A percentile compares a stretch with the other conserved stretches of the same genome.
These are phyloP conservation scores for Acanthamoeba royreba DNA, from an alignment of 208 protist genomes.

Conservation along the genomic window DNA sequence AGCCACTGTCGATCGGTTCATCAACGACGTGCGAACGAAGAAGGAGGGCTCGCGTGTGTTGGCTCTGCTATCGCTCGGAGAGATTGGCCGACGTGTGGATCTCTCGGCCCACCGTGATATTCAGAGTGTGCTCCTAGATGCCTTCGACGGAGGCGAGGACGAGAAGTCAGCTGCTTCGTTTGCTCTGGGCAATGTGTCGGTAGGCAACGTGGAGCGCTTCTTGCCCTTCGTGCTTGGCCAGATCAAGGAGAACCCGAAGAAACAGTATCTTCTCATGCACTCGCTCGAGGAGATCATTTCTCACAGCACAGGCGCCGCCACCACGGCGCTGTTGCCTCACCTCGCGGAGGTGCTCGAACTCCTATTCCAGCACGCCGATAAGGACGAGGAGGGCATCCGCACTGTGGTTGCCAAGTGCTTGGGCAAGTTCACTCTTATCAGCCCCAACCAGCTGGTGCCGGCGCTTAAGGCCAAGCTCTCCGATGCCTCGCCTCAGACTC, in stretches of 20 bases:
- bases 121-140: slow-evolving; percentile 50
- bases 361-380: slow-evolving; percentile 41
- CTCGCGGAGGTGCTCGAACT: slow-evolving; percentile 47
- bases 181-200: slow-evolving; percentile 75
- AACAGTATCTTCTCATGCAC: slow-evolving; percentile 83
- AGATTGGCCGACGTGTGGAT: slow-evolving; percentile 78
- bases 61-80: slow-evolving; percentile 76
- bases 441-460: slow-evolving; percentile 68
- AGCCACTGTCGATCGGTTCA: slow-evolving; percentile 59
- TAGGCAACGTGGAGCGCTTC: slow-evolving; percentile 71
- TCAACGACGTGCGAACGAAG: slow-evolving; percentile 56
- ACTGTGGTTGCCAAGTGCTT: slow-evolving; percentile 86
- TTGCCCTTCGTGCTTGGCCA: slow-evolving; percentile 76
- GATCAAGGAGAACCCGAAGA: slow-evolving; percentile 71
- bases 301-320: background rate
- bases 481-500: background rate
- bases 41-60: background rate
- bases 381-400: slow-evolving; percentile 77
- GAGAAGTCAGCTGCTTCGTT: slow-evolving; percentile 81
- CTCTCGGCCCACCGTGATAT: slow-evolving; percentile 50
- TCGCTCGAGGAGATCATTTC: slow-evolving; percentile 76
- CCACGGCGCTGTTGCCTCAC: slow-evolving; percentile 31
- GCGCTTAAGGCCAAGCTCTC: slow-evolving; percentile 53
- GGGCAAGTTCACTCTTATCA: slow-evolving; percentile 80
- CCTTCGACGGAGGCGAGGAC: slow-evolving; percentile 74